Base-by-base conservation (phyloP, 139 green algal species). In the Desmodesmus armatus region DNA sequence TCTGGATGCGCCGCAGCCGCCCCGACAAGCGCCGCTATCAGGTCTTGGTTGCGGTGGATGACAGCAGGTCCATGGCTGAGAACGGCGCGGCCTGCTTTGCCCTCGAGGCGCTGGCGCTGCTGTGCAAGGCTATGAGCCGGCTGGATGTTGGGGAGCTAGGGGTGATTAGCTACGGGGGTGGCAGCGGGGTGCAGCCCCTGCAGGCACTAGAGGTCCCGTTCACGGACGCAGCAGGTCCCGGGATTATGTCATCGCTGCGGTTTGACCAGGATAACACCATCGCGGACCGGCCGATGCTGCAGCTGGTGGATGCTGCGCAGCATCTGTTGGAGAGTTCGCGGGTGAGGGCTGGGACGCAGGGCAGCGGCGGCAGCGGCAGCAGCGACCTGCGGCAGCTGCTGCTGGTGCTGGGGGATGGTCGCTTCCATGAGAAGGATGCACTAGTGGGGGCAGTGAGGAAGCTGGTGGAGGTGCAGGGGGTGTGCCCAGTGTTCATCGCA, bases 221-320 rank as follows among this genome's bases (percentile, higher is more conserved):
- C 89, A 93, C 79, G 4, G 94, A 98, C 69, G 90, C 90, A 17
- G 92, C 95, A 27, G 97, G 96, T 3, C 92, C 94, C 5, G 43
- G 81, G 31, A 86, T 99, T 35, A 91, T 98, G 80, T 82, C 87
- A 9, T 47, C 85, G 44, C 87, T 97, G 78, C 82, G 88, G 23
- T 98, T 98, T 69, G 84, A 94, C 65, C 91, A 97, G 79, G 97
- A 99, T 89, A 99, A 98, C 93, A 99, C 96, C 29, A 95, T 99
- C 37, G 91, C 88, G 11, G 97, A 99, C 86, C 83, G 90, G 44
- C 97, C 97, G 23, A 94, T 99, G 92, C 89, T 97, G 65, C 90
- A 96, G 60, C 91, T 99, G 25, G 86, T 99, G 76, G 82, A 89
- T 3, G 90, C 85, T 43, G 87, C 99, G 78, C 80, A 91, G 35